Percentiles rank a stretch among this genome's conserved stretches.
Conservation (phyloP, 2,329 filamentous ascomycete genomes). For the Colletotrichum liaoningense region DNA sequence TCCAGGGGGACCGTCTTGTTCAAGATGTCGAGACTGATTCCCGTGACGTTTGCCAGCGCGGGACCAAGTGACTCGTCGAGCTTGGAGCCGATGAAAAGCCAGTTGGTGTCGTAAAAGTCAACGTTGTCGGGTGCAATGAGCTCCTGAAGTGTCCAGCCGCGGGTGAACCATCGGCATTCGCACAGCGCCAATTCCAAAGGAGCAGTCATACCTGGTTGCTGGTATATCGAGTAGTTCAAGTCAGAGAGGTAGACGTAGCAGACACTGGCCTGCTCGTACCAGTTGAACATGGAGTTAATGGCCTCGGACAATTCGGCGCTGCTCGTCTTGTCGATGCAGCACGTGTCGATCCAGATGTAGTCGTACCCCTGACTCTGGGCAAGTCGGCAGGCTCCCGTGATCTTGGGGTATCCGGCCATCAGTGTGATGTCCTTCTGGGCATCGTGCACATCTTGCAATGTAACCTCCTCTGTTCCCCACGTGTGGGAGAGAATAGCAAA, state of each 20-base stretch:
- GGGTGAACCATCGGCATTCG: slow-evolving; percentile 27
- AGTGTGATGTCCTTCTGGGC: not conserved
- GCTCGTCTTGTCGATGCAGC: slow-evolving; percentile 40
- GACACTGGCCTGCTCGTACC: slow-evolving; percentile 35
- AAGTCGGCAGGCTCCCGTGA: slow-evolving; percentile 8
- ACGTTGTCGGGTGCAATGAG: slow-evolving; percentile 27
- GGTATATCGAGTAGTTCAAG: not conserved
- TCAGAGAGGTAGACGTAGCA: slow-evolving; percentile 40
- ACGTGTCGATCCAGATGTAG: slow-evolving; percentile 41
- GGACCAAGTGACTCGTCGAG: slow-evolving; percentile 16
- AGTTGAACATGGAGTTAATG: slow-evolving; percentile 38
- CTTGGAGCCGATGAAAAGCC: slow-evolving; percentile 37
- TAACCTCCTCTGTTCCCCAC: not conserved
- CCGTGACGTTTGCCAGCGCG: slow-evolving; percentile 42
- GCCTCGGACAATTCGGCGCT: slow-evolving; percentile 39
- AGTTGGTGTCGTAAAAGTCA: slow-evolving; percentile 20
- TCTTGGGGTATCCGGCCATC: slow-evolving; percentile 27
- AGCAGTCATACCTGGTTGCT: not conserved
- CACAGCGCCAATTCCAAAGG: not conserved
- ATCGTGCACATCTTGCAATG: not conserved
- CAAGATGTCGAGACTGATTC: slow-evolving; percentile 37
- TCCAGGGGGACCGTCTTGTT: slow-evolving; percentile 33
- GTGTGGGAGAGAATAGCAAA: slow-evolving; percentile 40
- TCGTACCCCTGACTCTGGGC: slow-evolving; percentile 30
- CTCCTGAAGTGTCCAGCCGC: slow-evolving; percentile 36